Evolutionary conservation across 2,329 filamentous ascomycete species (phyloP).

Genomic region (Parascedosporium putredinis): DNA sequence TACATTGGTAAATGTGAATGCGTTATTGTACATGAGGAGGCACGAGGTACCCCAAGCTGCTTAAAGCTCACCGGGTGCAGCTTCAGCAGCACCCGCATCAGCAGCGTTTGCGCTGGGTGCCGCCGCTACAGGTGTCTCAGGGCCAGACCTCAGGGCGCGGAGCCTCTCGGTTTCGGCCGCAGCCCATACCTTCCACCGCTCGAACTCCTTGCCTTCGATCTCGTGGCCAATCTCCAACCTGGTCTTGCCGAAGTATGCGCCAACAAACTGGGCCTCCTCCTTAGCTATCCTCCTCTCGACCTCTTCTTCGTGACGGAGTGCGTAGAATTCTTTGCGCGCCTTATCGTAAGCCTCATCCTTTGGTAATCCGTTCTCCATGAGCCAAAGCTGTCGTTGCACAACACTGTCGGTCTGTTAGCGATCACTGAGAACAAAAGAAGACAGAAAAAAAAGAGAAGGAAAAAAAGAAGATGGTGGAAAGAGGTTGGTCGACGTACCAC

Average conservation of each 20-base stretch:
- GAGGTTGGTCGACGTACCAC: constrained; percentile 45
- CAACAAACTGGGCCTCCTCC: constrained; percentile 78
- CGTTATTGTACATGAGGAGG: constrained; percentile 7
- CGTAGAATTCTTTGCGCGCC: constrained; percentile 85
- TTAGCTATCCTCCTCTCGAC: constrained; percentile 71
- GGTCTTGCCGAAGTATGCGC: constrained; percentile 78
- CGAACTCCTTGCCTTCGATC: constrained; percentile 69
- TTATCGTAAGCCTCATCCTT: constrained; percentile 70
- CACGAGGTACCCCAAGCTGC: neutral
- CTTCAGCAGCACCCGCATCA: constrained; percentile 13
- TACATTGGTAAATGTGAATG: constrained; percentile 3
- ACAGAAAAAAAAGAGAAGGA: too few species aligned
- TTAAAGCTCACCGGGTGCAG: neutral
- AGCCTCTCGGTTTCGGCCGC: constrained; percentile 31
- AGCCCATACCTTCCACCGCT: constrained; percentile 81
- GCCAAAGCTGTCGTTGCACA: constrained; percentile 79
- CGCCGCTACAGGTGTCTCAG: too few species aligned
- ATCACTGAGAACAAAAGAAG: too few species aligned
- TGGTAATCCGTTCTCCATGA: constrained; percentile 57
- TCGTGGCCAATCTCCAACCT: constrained; percentile 67
- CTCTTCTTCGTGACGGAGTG: constrained; percentile 69
- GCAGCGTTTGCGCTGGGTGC: constrained; percentile 16
- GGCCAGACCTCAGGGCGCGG: constrained; percentile 27
- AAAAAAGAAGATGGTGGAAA: too few species aligned
- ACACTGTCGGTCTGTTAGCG: constrained; percentile 47